Evolutionary conservation across 108 stramenopile genomes (phyloP), one percentile per base, ranked within the genome.

Genomic region (Pseudonitzschia multiseries): DNA sequence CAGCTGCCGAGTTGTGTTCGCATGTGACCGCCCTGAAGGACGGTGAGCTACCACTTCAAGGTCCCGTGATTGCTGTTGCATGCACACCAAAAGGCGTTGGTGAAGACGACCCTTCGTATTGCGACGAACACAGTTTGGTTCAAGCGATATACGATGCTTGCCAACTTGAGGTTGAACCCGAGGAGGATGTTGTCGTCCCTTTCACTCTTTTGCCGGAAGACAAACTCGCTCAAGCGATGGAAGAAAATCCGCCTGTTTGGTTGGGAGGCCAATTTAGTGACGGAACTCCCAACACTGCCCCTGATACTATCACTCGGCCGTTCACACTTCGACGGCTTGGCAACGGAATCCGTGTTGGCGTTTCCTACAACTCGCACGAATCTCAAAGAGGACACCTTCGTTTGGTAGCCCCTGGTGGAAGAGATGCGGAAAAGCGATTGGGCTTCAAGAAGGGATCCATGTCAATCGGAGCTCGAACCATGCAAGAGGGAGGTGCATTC

Each of bases 401-500:
- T 53, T 68, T 98, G 1, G 84, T 89, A 26, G 92, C 94, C 29
- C 97, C 97, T 21, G 98, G 97, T 43, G 98, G 98, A 13, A 88
- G 97, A 5, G 90, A 91, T 82, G 95, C 89, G 21, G 95, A 96
- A 63, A 92, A 86, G 52, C 69, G 87, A 63, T 71, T 91, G 33
- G 96, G 96, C 60, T 87, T 92, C 66, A 81, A 86, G 65, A 68
- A 78, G 17, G 95, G 95, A 14, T 81, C 84, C 33, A 89, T 96
- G 82, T 89, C 95, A 1, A 82, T 99, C 8, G 98, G 97, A n/a
- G 92, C 97, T 12, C 87, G 96, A 28, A 93, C 97, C 31, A 96
- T 99, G 96, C 97, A 98, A 80, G 98, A 99, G 77, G 98, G 98
- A 41, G 98, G 98, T 14, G 95, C 96, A 20, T 96, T 99, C 74